Evolutionary conservation across 2,329 filamentous ascomycete species (phyloP).

Genomic region (Ilyonectria sp.): DNA sequence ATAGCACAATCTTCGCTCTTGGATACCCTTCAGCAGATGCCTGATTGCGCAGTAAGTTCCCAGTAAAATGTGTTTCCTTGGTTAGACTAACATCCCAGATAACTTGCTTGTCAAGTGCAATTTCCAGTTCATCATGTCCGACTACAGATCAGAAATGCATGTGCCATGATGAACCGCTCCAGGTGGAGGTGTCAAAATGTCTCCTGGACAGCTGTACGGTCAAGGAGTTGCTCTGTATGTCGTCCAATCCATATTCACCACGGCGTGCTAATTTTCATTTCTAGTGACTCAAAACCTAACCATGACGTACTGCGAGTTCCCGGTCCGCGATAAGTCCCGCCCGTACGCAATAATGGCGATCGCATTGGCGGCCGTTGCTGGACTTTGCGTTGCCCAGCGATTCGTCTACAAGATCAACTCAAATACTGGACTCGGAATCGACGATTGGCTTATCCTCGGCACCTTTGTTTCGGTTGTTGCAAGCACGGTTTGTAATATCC

Average conservation of each 20-base stretch:
- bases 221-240: not conserved
- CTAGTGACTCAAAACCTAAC: constrained; percentile 33
- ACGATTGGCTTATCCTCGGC: constrained; percentile 49
- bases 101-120: not conserved
- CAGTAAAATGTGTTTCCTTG: not conserved
- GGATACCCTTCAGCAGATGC: not conserved
- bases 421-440: constrained; percentile 49
- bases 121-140: not conserved
- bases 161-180: not conserved
- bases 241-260: not conserved
- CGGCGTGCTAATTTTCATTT: not conserved
- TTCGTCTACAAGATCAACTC: constrained; percentile 49
- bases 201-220: not conserved
- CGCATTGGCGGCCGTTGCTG: constrained; percentile 50
- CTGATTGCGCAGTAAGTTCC: not conserved
- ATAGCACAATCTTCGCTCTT: not conserved
- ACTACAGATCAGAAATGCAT: not conserved
- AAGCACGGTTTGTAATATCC: constrained; percentile 44
- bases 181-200: not conserved
- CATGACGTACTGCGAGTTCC: constrained; percentile 35
- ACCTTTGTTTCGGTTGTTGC: constrained; percentile 42
- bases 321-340: constrained; percentile 27
- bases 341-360: constrained; percentile 36
- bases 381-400: constrained; percentile 53
- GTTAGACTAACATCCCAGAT: not conserved